These are phyloP conservation scores for Fraxinus floribunda DNA, from an alignment of 305 asterid genomes.

Conservation along the genomic window DNA sequence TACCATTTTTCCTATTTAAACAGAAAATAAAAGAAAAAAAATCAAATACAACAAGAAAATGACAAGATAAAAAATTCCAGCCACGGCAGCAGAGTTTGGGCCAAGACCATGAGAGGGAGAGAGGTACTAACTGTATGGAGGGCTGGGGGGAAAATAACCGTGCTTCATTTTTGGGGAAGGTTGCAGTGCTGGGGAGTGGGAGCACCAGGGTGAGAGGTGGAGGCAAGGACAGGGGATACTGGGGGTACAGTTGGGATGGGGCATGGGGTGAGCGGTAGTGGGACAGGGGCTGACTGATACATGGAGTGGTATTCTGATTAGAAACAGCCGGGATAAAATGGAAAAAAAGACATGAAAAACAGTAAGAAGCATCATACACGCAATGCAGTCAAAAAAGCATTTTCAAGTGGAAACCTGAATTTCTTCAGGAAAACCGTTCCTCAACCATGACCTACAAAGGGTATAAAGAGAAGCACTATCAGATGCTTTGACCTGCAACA, in stretches of 20 bases:
- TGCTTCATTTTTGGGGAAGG: not conserved
- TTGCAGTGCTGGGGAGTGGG: not conserved
- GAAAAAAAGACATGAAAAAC: slow-evolving; percentile 8
- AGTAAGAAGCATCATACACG: not conserved
- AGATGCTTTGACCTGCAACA: slow-evolving; percentile 59
- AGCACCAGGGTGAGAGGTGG: not conserved
- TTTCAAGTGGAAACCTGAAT: slow-evolving; percentile 56
- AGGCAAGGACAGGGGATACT: not conserved
- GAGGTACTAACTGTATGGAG: not conserved
- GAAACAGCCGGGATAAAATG: not conserved
- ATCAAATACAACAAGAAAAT: no score
- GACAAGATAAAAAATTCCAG: not conserved
- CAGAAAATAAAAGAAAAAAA: not conserved
- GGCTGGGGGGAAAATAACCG: not conserved
- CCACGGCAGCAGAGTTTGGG: not conserved
- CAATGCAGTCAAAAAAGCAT: slow-evolving; percentile 19
- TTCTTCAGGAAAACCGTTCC: slow-evolving; percentile 71
- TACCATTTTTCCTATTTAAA: not conserved
- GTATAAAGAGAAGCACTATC: slow-evolving; percentile 69
- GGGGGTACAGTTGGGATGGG: not conserved
- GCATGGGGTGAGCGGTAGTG: not conserved
- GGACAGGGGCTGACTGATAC: not conserved
- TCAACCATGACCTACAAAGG: slow-evolving; percentile 88
- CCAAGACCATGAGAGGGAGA: not conserved
- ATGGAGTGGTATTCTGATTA: not conserved